Percentiles rank a stretch among this genome's conserved stretches.
Conservation (phyloP, 2,329 filamentous ascomycete species). For the Thermothelomyces thermophilus region DNA sequence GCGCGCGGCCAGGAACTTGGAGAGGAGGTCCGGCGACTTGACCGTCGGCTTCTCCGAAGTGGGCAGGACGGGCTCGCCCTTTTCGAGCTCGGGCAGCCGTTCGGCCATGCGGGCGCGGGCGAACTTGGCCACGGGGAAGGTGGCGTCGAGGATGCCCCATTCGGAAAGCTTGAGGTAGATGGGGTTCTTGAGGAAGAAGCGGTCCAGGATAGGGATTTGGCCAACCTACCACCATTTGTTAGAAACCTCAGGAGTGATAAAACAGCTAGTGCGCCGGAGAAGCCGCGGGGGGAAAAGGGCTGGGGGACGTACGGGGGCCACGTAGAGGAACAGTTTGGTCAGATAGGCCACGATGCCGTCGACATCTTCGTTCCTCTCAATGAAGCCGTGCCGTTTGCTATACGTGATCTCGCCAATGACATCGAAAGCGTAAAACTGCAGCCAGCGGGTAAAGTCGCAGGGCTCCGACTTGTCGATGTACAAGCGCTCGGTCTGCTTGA, state of each 20-base stretch:
- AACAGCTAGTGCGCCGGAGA: no score
- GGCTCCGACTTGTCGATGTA: conserved; percentile 39
- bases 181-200: conserved; percentile 67
- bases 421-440: conserved; percentile 78
- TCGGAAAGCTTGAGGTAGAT: conserved; percentile 61
- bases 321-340: conserved; percentile 59
- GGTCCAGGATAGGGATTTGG: conserved; percentile 65
- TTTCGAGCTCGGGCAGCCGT: conserved; percentile 44
- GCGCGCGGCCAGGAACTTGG: conserved; percentile 64
- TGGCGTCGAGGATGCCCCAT: conserved; percentile 59
- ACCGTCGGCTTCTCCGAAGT: conserved; percentile 33
- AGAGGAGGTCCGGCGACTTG: conserved; percentile 55
- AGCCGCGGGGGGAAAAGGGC: background rate
- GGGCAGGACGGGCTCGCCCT: conserved; percentile 33
- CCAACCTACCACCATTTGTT: conserved; percentile 46
- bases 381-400: conserved; percentile 66
- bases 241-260: background rate
- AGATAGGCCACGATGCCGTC: conserved; percentile 66
- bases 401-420: conserved; percentile 75
- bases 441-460: conserved; percentile 64
- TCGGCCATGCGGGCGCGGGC: conserved; percentile 61
- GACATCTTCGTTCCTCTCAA: conserved; percentile 68
- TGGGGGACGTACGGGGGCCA: conserved; percentile 50
- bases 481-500: conserved; percentile 53
- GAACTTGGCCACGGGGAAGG: conserved; percentile 68